phyloP scores from a whole-genome alignment of 305 asterid genomes.

The Fraxinus sp. region DNA sequence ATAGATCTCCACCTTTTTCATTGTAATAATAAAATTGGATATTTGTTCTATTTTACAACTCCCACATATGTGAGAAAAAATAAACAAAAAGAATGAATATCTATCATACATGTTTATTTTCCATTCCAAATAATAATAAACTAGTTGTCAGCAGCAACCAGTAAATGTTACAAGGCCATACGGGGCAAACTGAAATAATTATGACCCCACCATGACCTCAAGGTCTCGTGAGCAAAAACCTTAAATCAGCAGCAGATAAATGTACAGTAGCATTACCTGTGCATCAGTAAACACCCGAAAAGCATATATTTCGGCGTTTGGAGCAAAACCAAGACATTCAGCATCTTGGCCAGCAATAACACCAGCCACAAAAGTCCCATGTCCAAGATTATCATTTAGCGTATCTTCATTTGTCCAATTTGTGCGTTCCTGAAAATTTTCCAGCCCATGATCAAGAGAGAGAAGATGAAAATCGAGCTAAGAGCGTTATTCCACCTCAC shows the following conservation, averaged over 20 bases:
- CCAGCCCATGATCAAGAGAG: slow-evolving; percentile 25
- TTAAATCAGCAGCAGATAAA: background rate
- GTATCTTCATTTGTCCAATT: slow-evolving; percentile 98
- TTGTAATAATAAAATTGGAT: background rate
- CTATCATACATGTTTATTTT: background rate
- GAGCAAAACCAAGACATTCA: slow-evolving; percentile 99
- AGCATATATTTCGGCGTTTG: slow-evolving; percentile 95
- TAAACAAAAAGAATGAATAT: background rate
- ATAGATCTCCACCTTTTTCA: background rate
- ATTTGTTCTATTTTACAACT: background rate
- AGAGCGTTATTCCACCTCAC: slow-evolving; percentile 17
- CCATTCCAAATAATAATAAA: background rate
- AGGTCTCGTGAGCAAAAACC: background rate
- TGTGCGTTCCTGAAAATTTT: slow-evolving; percentile 78
- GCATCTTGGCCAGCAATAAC: slow-evolving; percentile 93
- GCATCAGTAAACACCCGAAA: slow-evolving; percentile 96
- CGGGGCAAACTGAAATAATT: background rate
- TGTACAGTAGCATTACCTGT: slow-evolving; percentile 77
- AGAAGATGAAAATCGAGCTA: slow-evolving; percentile 18
- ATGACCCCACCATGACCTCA: slow-evolving; percentile 10
- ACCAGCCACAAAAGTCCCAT: slow-evolving; percentile 99
- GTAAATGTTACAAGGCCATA: background rate
- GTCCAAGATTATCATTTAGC: slow-evolving; percentile 95
- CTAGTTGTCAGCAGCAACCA: background rate
- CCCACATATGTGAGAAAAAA: background rate